phyloP scores from a whole-genome alignment of 768 basidiomycete species.

The Psilocybe subaeruginosa region DNA sequence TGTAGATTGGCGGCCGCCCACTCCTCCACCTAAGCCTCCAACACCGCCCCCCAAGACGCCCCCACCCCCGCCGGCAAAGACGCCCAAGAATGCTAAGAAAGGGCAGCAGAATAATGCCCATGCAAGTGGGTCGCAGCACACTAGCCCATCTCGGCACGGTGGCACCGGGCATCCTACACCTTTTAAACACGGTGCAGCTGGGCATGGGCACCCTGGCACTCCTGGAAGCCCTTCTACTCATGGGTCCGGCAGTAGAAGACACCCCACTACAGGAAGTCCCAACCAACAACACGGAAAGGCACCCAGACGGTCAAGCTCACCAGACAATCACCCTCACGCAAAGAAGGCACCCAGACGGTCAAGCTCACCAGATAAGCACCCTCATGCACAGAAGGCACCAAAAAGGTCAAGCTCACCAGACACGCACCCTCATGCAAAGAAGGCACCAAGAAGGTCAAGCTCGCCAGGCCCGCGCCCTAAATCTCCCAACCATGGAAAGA shows the following conservation, averaged over 20 bases:
- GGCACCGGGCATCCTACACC: neutral
- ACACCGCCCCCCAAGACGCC: constrained; percentile 5
- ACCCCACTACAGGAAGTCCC: neutral
- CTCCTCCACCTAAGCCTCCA: neutral
- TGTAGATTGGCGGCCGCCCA: constrained; percentile 14
- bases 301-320: neutral
- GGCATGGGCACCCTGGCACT: neutral
- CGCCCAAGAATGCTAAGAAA: neutral
- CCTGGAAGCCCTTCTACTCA: neutral
- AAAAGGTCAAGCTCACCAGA: neutral
- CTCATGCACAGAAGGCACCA: neutral
- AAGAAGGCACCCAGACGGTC: neutral
- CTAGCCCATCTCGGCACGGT: neutral
- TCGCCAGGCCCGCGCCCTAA: neutral
- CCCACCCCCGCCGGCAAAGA: neutral
- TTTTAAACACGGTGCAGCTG: neutral
- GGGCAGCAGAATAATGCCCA: neutral
- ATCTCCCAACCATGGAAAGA: neutral
- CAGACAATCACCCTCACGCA: neutral
- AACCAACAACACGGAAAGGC: neutral
- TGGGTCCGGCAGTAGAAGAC: neutral
- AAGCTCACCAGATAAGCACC: neutral
- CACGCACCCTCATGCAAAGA: neutral
- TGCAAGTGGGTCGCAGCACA: neutral
- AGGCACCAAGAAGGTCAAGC: neutral